Conservation (phyloP, 495 filamentous ascomycete genomes). For the Penicillium chermesinum region DNA sequence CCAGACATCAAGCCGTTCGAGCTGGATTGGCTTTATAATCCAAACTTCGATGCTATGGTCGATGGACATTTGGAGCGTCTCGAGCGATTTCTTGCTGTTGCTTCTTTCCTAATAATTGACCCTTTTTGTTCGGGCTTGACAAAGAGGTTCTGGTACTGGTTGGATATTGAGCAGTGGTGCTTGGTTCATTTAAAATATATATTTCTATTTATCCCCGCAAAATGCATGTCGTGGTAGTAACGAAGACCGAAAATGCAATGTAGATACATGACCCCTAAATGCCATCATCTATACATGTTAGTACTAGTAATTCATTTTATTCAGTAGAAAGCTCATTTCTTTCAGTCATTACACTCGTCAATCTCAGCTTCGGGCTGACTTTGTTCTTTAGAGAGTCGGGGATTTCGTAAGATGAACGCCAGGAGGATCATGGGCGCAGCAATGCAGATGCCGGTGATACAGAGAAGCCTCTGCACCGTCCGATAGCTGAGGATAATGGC, state of each 20-base stretch:
- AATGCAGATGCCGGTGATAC: constrained; percentile 10
- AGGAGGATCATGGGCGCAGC: constrained; percentile 7
- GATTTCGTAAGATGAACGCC: constrained; percentile 7
- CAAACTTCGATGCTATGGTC: constrained; percentile 25
- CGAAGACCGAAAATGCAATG: neutral
- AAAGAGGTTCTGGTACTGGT: too few relatives aligned
- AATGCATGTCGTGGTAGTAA: too few relatives aligned
- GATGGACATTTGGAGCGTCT: constrained; percentile 15
- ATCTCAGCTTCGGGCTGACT: constrained; percentile 6
- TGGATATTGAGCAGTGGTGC: too few relatives aligned
- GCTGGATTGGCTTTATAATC: constrained; percentile 31
- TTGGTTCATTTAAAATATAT: neutral
- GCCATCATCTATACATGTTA: too few relatives aligned
- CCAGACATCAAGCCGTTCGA: constrained; percentile 6
- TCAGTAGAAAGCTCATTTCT: too few relatives aligned
- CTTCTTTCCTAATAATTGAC: constrained; percentile 37
- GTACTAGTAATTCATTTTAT: too few relatives aligned
- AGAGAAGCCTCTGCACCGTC: constrained; percentile 4
- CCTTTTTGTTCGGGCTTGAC: constrained; percentile 29
- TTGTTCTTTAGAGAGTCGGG: constrained; percentile 5
- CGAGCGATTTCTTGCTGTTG: too few relatives aligned
- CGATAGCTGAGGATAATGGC: constrained; percentile 8
- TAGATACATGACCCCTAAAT: too few relatives aligned
- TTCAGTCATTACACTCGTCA: neutral
- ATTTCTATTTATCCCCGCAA: neutral